These are phyloP conservation scores for Rugosomyces carneus DNA, from an alignment of 1,284 basidiomycete species.

Conservation along the genomic window DNA sequence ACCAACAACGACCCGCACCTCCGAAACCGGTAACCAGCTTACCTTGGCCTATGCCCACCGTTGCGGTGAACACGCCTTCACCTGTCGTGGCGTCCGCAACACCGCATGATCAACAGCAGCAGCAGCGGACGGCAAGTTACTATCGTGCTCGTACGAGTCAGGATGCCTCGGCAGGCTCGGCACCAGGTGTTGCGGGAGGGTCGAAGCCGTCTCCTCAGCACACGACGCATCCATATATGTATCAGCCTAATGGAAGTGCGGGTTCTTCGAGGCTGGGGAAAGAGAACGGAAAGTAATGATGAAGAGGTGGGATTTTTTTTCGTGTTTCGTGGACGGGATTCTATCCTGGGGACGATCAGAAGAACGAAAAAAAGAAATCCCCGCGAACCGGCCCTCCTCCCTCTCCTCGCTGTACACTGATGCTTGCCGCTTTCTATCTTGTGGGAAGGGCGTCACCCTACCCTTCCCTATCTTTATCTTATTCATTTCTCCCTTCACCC, in stretches of 20 bases:
- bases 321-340: neutral
- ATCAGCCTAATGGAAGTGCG: constrained; percentile 27
- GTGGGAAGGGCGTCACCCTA: too few species aligned
- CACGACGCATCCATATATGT: constrained; percentile 25
- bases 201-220: constrained; percentile 2
- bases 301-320: neutral
- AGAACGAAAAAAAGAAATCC: too few species aligned
- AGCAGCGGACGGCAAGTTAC: constrained; percentile 34
- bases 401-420: too few species aligned
- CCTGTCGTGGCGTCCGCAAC: constrained; percentile 18
- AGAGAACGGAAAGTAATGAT: constrained; percentile 30
- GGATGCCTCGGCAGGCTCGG: neutral
- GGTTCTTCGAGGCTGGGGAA: constrained; percentile 20
- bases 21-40: constrained; percentile 25
- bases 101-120: constrained; percentile 13
- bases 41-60: constrained; percentile 43
- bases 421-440: too few species aligned
- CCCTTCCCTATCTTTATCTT: too few species aligned
- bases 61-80: constrained; percentile 31
- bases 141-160: constrained; percentile 34
- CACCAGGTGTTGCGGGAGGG: constrained; percentile 2
- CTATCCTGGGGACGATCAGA: too few species aligned
- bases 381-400: too few species aligned
- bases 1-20: constrained; percentile 28
- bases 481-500: too few species aligned